These are phyloP conservation scores for Fragilariopsis cylindrus DNA, from an alignment of 108 stramenopile genomes.

Conservation along the genomic window DNA sequence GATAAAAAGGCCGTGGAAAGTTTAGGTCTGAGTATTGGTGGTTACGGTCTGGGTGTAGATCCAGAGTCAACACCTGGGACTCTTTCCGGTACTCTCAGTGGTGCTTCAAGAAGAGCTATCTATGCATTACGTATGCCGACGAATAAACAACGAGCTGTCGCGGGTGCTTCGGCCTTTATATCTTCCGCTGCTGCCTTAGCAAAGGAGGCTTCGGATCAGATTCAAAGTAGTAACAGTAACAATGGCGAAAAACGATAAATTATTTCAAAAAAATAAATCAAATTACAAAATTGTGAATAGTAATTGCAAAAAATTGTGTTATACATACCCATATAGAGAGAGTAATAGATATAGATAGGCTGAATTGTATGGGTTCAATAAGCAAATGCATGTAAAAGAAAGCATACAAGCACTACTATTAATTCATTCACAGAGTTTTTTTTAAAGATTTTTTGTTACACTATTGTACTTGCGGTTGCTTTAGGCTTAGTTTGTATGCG, in stretches of 20 bases:
- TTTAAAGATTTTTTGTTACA: background rate
- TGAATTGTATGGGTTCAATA: too few relatives aligned
- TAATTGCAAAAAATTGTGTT: too few relatives aligned
- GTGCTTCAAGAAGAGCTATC: slow-evolving; percentile 50
- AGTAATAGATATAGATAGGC: too few relatives aligned
- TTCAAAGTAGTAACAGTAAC: slow-evolving; percentile 9
- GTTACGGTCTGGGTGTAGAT: slow-evolving; percentile 51
- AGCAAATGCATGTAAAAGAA: too few relatives aligned
- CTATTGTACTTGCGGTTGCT: slow-evolving; percentile 10
- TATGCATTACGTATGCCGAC: slow-evolving; percentile 87
- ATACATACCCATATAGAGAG: too few relatives aligned
- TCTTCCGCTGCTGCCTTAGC: slow-evolving; percentile 27
- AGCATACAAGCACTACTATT: too few relatives aligned
- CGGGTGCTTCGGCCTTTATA: slow-evolving; percentile 31
- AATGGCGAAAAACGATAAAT: background rate
- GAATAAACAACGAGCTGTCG: slow-evolving; percentile 40
- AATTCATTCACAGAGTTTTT: too few relatives aligned
- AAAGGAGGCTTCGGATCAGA: slow-evolving; percentile 24
- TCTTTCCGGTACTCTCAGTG: slow-evolving; percentile 36
- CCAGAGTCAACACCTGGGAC: slow-evolving; percentile 58
- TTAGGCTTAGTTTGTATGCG: slow-evolving; percentile 38
- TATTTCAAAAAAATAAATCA: background rate
- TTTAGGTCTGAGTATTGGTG: slow-evolving; percentile 48
- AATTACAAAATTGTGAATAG: background rate
- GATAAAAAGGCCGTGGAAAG: slow-evolving; percentile 16